A percentile compares a stretch with the other conserved stretches of the same genome.
phyloP scores from a whole-genome alignment of 192 early-diverging fungal genomes.

The Entomortierella parvispora region DNA sequence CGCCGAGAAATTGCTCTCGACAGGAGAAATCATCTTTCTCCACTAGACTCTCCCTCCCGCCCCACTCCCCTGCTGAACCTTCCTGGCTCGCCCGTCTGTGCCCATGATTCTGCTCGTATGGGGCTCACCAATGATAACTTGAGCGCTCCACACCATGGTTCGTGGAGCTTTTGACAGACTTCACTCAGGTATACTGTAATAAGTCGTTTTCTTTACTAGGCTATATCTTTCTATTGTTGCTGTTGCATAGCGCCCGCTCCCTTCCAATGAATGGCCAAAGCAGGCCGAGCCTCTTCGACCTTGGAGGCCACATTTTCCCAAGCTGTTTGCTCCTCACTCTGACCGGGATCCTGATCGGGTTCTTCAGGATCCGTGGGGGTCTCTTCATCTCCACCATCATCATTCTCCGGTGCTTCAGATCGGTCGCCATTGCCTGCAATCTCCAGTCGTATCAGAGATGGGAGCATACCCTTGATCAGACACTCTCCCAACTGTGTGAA shows the following conservation, averaged over 20 bases:
- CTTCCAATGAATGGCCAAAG: conserved; percentile 59
- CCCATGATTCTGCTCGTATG: too few relatives aligned
- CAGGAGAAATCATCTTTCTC: too few relatives aligned
- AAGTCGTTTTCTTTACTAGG: too few relatives aligned
- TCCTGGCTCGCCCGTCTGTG: too few relatives aligned
- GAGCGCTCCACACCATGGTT: too few relatives aligned
- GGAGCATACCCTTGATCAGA: conserved; percentile 49
- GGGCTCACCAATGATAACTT: too few relatives aligned
- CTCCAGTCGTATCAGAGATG: conserved; percentile 53
- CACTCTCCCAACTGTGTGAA: conserved; percentile 54
- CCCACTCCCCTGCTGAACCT: too few relatives aligned
- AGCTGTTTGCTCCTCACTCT: conserved; percentile 30
- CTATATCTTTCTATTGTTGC: neutral
- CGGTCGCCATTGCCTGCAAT: conserved; percentile 61
- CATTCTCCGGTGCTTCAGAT: conserved; percentile 11
- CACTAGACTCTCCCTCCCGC: too few relatives aligned
- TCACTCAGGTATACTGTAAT: too few relatives aligned
- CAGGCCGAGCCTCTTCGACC: conserved; percentile 44
- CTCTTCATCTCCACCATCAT: conserved; percentile 2
- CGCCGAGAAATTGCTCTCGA: too few relatives aligned
- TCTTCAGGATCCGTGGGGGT: conserved; percentile 1
- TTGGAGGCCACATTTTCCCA: conserved; percentile 53
- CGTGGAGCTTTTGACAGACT: too few relatives aligned
- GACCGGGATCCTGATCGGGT: neutral
- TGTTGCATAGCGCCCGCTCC: conserved; percentile 39